phyloP scores from a whole-genome alignment of 2,329 filamentous ascomycete species.

The Thielaviopsis populi region DNA sequence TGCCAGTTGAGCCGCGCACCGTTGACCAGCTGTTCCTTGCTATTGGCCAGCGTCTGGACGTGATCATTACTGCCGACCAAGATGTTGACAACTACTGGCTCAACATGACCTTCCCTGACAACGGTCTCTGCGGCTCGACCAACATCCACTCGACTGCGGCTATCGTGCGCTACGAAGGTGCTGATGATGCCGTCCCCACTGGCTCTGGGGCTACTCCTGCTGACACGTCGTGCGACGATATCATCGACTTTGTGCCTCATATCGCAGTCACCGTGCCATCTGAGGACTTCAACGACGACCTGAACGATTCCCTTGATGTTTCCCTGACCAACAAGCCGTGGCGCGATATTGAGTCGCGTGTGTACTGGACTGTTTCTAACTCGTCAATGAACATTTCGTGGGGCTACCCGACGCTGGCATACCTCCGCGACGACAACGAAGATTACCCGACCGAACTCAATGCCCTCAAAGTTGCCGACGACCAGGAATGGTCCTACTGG shows the following conservation, averaged over 20 bases:
- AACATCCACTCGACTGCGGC: slow-evolving; percentile 23
- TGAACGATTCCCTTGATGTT: slow-evolving; percentile 21
- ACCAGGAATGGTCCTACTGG: slow-evolving; percentile 23
- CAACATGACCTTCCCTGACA: slow-evolving; percentile 25
- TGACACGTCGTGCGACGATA: slow-evolving; percentile 20
- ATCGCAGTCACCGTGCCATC: slow-evolving; percentile 21
- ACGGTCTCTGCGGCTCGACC: slow-evolving; percentile 24
- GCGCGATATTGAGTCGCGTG: slow-evolving; percentile 19
- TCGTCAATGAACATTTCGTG: slow-evolving; percentile 27
- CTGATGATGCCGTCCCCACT: slow-evolving; percentile 21
- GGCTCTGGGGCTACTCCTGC: slow-evolving; percentile 21
- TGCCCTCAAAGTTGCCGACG: slow-evolving; percentile 18
- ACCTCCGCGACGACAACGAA: slow-evolving; percentile 18
- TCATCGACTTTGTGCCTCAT: slow-evolving; percentile 21
- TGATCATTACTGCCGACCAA: slow-evolving; percentile 26
- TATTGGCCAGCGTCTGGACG: slow-evolving; percentile 36
- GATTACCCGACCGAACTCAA: slow-evolving; percentile 19
- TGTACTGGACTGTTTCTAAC: slow-evolving; percentile 25
- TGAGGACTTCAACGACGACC: slow-evolving; percentile 20
- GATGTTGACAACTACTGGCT: slow-evolving; percentile 23
- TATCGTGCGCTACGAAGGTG: slow-evolving; percentile 28
- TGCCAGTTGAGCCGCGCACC: slow-evolving; percentile 45
- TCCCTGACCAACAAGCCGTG: slow-evolving; percentile 18
- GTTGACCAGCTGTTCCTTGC: slow-evolving; percentile 45
- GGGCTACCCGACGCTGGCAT: slow-evolving; percentile 27